A percentile compares a stretch with the other conserved stretches of the same genome.
These are phyloP conservation scores for Peronospora belbahrii DNA, from an alignment of 352 stramenopile genomes.

Conservation along the genomic window DNA sequence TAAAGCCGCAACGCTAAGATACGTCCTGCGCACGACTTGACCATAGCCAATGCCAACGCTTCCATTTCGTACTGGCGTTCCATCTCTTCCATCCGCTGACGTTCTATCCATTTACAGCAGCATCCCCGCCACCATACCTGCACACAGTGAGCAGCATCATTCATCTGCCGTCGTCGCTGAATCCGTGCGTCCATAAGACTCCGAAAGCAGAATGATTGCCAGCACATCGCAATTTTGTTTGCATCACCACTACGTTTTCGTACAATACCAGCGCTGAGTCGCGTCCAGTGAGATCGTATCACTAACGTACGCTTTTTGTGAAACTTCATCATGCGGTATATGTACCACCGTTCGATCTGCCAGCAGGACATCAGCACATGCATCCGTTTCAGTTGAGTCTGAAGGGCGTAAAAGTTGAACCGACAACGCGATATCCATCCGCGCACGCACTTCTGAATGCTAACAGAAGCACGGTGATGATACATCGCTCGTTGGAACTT, in stretches of 20 bases:
- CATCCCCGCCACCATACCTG: constrained; percentile 41
- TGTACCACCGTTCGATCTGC: constrained; percentile 49
- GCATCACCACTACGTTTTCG: constrained; percentile 18
- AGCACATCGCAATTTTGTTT: constrained; percentile 29
- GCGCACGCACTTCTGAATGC: constrained; percentile 43
- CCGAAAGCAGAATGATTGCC: constrained; percentile 24
- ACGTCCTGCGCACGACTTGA: constrained; percentile 15
- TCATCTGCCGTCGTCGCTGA: constrained; percentile 8
- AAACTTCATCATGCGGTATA: constrained; percentile 13
- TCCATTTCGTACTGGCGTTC: constrained; percentile 22
- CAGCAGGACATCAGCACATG: constrained; percentile 37
- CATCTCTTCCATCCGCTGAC: constrained; percentile 16
- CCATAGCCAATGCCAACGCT: constrained; percentile 17
- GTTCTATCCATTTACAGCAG: constrained; percentile 31
- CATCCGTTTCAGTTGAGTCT: constrained; percentile 30
- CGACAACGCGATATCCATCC: constrained; percentile 29
- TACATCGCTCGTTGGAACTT: constrained; percentile 16
- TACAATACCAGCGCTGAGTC: constrained; percentile 22
- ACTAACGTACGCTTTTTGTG: constrained; percentile 22
- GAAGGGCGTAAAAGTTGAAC: constrained; percentile 40
- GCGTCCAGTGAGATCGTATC: constrained; percentile 27
- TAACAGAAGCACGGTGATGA: constrained; percentile 20
- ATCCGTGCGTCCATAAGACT: constrained; percentile 20
- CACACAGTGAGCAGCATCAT: constrained; percentile 15
- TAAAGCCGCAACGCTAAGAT: constrained; percentile 25